Evolutionary conservation across 2,329 filamentous ascomycete species (phyloP).

Genomic region (Fusarium acutatum): DNA sequence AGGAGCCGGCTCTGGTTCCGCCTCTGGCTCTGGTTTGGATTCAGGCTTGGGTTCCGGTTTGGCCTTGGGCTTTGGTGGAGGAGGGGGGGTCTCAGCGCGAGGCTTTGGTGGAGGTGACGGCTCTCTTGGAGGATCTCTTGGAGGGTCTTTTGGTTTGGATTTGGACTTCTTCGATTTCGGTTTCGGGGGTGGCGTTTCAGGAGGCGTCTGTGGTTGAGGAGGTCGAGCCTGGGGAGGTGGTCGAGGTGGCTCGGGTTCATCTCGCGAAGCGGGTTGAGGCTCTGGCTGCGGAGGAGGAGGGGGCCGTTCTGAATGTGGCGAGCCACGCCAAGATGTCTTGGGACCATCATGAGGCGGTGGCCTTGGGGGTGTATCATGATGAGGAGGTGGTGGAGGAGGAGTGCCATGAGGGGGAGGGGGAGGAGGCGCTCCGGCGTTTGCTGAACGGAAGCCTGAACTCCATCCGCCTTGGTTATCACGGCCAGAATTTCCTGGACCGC

Average conservation of each 20-base stretch:
- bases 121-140: conserved; percentile 17
- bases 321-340: conserved; percentile 51
- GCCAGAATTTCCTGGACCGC: conserved; percentile 34
- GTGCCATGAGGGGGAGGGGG: conserved; percentile 44
- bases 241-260: conserved; percentile 34
- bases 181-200: conserved; percentile 36
- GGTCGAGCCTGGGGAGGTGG: conserved; percentile 32
- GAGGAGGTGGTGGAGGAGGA: conserved; percentile 50
- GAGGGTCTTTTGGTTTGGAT: conserved; percentile 17
- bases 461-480: conserved; percentile 43
- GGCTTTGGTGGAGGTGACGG: conserved; percentile 36
- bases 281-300: conserved; percentile 36
- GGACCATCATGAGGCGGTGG: conserved; percentile 45
- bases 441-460: conserved; percentile 43
- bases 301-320: conserved; percentile 36
- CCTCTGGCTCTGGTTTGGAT: not conserved
- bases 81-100: conserved; percentile 29
- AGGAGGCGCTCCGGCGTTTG: conserved; percentile 47
- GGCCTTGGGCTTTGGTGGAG: conserved; percentile 29
- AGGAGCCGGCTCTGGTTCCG: conserved; percentile 38
- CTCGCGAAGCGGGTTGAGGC: conserved; percentile 27
- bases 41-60: conserved; percentile 31
- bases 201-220: conserved; percentile 32
- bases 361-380: conserved; percentile 38
- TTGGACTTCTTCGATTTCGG: conserved; percentile 31